A percentile compares a stretch with the other conserved stretches of the same genome.
These are phyloP conservation scores for Chrysoporthe cubensis DNA, from an alignment of 2,329 filamentous ascomycete species.

Conservation along the genomic window DNA sequence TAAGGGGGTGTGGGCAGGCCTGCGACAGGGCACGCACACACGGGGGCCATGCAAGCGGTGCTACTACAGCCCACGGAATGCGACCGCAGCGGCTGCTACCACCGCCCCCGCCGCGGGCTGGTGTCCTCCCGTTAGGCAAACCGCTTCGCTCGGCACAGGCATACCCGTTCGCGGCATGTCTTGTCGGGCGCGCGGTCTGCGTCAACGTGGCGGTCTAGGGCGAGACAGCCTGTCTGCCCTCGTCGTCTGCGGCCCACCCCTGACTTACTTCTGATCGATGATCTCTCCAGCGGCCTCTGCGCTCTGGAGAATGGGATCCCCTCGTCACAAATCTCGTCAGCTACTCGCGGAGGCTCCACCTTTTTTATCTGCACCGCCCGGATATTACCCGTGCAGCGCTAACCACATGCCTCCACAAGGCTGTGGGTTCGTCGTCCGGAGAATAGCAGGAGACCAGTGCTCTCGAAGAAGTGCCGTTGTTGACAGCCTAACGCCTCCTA, in stretches of 20 bases:
- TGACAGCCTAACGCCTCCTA: no score
- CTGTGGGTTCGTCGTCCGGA: not conserved
- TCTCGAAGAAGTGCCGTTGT: not conserved
- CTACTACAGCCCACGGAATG: no score
- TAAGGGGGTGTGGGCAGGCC: not conserved
- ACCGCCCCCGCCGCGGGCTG: no score
- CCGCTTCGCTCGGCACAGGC: no score
- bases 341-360: not conserved
- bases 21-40: not conserved
- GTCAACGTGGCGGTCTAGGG: constrained; percentile 1
- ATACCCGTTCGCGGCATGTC: no score
- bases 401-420: not conserved
- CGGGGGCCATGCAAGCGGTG: not conserved
- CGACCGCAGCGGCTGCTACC: not conserved
- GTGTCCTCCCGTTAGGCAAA: no score
- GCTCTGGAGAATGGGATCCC: not conserved
- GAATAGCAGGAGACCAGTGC: not conserved
- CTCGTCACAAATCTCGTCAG: constrained; percentile 1
- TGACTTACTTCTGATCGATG: not conserved
- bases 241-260: not conserved
- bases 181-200: not conserved
- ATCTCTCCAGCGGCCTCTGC: not conserved
- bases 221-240: not conserved
- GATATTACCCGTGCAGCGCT: not conserved
- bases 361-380: not conserved